Conservation (phyloP, 805 yeast species). For the Clavispora asparagi region DNA sequence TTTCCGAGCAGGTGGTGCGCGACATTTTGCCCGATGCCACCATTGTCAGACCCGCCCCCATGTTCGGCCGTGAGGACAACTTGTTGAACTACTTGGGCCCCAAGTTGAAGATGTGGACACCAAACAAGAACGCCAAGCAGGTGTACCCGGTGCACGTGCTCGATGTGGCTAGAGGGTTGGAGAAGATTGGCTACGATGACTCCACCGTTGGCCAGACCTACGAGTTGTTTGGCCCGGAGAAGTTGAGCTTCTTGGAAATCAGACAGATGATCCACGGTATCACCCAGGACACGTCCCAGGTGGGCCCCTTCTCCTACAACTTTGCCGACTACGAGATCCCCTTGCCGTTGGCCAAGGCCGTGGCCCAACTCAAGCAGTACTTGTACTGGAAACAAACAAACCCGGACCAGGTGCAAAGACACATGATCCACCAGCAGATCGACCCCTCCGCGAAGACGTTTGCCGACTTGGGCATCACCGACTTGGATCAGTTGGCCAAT, state of each 20-base stretch:
- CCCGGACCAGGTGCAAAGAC: slow-evolving; percentile 73
- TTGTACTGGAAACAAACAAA: slow-evolving; percentile 47
- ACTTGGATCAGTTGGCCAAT: slow-evolving; percentile 39
- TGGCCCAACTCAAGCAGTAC: slow-evolving; percentile 40
- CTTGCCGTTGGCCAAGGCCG: slow-evolving; percentile 39
- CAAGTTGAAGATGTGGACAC: slow-evolving; percentile 56
- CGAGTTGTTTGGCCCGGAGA: slow-evolving; percentile 72
- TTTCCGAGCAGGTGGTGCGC: slow-evolving; percentile 67
- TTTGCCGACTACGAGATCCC: slow-evolving; percentile 42
- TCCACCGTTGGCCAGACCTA: slow-evolving; percentile 70
- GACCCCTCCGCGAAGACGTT: slow-evolving; percentile 60
- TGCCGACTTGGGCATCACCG: slow-evolving; percentile 62
- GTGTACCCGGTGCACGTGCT: slow-evolving; percentile 68
- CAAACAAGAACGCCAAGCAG: slow-evolving; percentile 58
- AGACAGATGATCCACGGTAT: slow-evolving; percentile 66
- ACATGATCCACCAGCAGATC: slow-evolving; percentile 58
- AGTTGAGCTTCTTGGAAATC: slow-evolving; percentile 55
- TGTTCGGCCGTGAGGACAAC: slow-evolving; percentile 71
- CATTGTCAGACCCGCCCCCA: slow-evolving; percentile 79
- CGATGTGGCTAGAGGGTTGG: slow-evolving; percentile 77
- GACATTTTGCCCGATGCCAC: slow-evolving; percentile 70
- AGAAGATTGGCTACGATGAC: slow-evolving; percentile 76
- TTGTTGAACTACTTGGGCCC: slow-evolving; percentile 58
- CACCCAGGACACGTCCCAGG: slow-evolving; percentile 44
- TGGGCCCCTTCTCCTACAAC: slow-evolving; percentile 40